Conservation (phyloP, 2,329 filamentous ascomycete species). For the Furcasterigmium sp. region DNA sequence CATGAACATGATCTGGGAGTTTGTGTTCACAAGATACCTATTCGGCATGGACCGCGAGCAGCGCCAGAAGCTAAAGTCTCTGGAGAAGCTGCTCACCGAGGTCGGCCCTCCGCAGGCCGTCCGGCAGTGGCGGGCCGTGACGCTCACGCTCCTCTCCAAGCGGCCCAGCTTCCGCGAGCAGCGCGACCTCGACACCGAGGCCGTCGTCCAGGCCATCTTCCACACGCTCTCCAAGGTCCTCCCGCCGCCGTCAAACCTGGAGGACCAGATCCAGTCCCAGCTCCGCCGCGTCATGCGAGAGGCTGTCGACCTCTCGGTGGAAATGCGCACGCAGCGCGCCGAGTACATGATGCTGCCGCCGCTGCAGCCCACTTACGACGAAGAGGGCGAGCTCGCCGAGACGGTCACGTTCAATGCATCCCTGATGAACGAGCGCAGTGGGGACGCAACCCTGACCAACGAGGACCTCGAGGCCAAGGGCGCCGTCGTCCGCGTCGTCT, state of each 20-base stretch:
- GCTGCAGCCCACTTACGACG: slow-evolving; percentile 89
- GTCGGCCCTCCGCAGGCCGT: slow-evolving; percentile 86
- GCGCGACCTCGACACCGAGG: slow-evolving; percentile 85
- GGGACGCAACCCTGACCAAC: slow-evolving; percentile 41
- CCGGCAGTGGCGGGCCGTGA: slow-evolving; percentile 94
- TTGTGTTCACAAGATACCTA: slow-evolving; percentile 93
- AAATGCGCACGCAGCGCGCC: slow-evolving; percentile 94
- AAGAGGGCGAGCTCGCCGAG: slow-evolving; percentile 80
- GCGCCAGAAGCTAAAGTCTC: slow-evolving; percentile 90
- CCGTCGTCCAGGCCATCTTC: slow-evolving; percentile 86
- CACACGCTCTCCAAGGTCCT: slow-evolving; percentile 78
- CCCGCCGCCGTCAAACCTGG: slow-evolving; percentile 76
- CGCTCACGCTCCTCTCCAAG: slow-evolving; percentile 79
- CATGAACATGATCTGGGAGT: slow-evolving; percentile 99
- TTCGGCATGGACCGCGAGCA: slow-evolving; percentile 99
- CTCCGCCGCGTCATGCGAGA: slow-evolving; percentile 82
- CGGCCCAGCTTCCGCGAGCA: slow-evolving; percentile 76
- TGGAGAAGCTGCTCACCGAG: slow-evolving; percentile 87
- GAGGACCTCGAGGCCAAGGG: slow-evolving; percentile 73
- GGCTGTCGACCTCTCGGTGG: slow-evolving; percentile 84
- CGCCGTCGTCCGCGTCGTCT: slow-evolving; percentile 80
- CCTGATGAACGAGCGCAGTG: slow-evolving; percentile 89
- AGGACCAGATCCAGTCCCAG: slow-evolving; percentile 75
- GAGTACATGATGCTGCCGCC: slow-evolving; percentile 99
- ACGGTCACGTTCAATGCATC: slow-evolving; percentile 89